Base-by-base conservation (phyloP, 495 filamentous ascomycete species). In the Penicillium cataractarum region DNA sequence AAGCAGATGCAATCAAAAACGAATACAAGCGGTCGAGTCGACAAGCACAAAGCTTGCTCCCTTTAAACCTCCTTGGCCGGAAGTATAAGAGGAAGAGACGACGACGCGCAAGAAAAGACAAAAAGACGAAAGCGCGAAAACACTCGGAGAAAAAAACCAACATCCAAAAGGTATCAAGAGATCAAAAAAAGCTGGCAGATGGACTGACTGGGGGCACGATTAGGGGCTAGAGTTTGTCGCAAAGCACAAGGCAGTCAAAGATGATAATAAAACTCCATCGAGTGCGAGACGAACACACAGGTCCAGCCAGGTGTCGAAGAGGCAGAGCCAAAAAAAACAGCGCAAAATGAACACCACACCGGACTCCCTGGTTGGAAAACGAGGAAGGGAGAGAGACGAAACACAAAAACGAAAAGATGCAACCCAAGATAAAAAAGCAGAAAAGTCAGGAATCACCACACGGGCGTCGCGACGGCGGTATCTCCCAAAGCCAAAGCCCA, bases 201-300 rank as follows among this genome's bases (percentile, higher is more conserved):
- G 55, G 59, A 67, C 62, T 63, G 71, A 72, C 65, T 40, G 61
- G 65, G 69, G 70, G 67, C 65, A 69, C 63, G 46, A 73, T 73
- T 74, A 74, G 70, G 69, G 65, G 70, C 64, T 72, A 72, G 52
- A 55, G 54, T 35, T 54, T 32, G 54, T 56, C 54, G 33, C 33
- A 39, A 56, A 56, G 35, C 54, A 42, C 54, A 56, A 70, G 35
- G 44, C 53, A 61, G 51, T 54, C 51, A 54, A 54, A 57, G 58
- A 55, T 49, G 58, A 61, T 57, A 65, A 71, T 60, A 72, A 64
- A 80, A 80, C 76, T 75, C 77, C 77, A 74, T 72, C 71, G 68
- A 77, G 77, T 78, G 77, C 77, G 69, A 77, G 68, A 78, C 64
- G 70, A 80, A 78, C 79, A 81, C 79, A 75, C 79, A 82, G 79